Base-by-base conservation (phyloP, 2,329 filamentous ascomycete genomes). In the Verticillium nubilum region DNA sequence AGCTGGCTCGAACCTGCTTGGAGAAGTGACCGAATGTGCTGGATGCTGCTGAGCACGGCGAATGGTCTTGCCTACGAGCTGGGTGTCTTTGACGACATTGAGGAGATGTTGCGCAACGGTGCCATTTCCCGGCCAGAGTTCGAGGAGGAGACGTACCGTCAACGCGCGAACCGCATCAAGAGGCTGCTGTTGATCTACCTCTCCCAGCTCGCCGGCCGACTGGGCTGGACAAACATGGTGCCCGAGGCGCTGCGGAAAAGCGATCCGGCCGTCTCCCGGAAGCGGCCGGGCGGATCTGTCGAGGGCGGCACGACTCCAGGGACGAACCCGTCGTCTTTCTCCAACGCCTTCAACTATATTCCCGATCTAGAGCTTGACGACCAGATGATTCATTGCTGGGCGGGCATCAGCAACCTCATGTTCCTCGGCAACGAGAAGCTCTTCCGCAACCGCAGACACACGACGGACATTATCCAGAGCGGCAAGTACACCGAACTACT, bases 1-100 rank as follows among this genome's bases (percentile, higher is more conserved):
- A 94, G 92, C 71, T 98, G 95, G 92, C 85, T 98, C 4, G 95
- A 99, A 72, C 95, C 95, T 2, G 94, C 92, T 9, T 97, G 94
- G 92, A 84, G 94, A 67, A 92, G 89, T 64, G 94, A 97, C 69
- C 89, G 92, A 58, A 96, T 97, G 91, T 96, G 91, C 70, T 97
- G 94, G 94, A 97, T 97, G 92, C 79, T 98, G 15, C 82, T 98
- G 29, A 96, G 92, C 69, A 96, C 92, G 37, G 92, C 92, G 15
- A 90, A 94, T 78, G 90, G 92, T 1, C 79, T 98, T 37, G 92
- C 91, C 0, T 96, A 96, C 66, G 95, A 99, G 73, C 85, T 99
- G 31, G 95, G 95, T 12, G 92, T 99, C 2, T 99, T 98, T 67
- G 95, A 98, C 66, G 87, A 93, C 60, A 91, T 93, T 64, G 91